Percentiles rank a stretch among this genome's conserved stretches.
phyloP scores from a whole-genome alignment of 2,329 filamentous ascomycete genomes.

The Ceratocystis ficicola region DNA sequence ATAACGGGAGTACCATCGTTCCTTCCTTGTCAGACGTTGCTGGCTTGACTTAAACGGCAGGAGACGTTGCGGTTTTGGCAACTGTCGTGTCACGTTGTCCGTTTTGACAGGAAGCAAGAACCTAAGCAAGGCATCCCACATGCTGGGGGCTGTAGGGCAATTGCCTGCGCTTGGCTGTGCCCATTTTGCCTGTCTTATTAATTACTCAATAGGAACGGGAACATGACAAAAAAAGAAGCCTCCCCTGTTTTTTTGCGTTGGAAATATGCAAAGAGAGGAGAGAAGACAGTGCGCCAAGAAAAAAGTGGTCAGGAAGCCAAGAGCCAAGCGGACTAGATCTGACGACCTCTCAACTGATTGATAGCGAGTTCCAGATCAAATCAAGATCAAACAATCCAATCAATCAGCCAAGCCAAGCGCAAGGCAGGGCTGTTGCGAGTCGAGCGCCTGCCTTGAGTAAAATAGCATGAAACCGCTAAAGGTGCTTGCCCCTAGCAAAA shows the following conservation, averaged over 20 bases:
- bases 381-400: background rate
- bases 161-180: background rate
- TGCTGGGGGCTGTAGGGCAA: background rate
- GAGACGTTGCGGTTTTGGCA: background rate
- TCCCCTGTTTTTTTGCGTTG: background rate
- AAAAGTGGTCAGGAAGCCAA: background rate
- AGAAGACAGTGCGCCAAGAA: slow-evolving; percentile 3
- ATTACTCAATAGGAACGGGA: too few relatives aligned
- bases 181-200: background rate
- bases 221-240: background rate
- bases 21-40: background rate
- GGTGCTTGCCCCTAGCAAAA: background rate
- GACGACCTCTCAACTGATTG: slow-evolving; percentile 16
- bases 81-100: background rate
- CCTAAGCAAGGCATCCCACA: background rate
- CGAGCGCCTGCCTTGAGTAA: background rate
- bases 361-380: background rate
- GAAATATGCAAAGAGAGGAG: background rate
- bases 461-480: slow-evolving; percentile 1
- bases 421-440: background rate
- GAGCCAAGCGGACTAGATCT: background rate
- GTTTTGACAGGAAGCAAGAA: background rate
- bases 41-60: background rate
- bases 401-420: background rate
- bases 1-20: background rate